A percentile compares a stretch with the other conserved stretches of the same genome.
Evolutionary conservation across 116 monocot genomes (phyloP).

Genomic region (Zostera marina): DNA sequence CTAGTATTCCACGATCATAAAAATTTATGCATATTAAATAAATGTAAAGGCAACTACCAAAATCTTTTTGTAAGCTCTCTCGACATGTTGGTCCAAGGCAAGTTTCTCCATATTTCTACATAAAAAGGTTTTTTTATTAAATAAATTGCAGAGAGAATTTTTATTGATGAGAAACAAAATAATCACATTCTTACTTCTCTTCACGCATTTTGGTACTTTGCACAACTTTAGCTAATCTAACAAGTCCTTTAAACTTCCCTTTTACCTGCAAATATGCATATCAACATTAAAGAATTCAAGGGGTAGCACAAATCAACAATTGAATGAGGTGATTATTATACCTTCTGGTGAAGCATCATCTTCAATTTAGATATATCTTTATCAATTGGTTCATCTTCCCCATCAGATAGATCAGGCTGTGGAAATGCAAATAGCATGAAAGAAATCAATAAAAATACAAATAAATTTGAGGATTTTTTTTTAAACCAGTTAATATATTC

Average conservation of each 20-base stretch:
- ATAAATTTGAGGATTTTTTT: background rate
- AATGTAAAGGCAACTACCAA: conserved; percentile 2
- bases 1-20: no score
- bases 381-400: conserved; percentile 8
- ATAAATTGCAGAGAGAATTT: background rate
- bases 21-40: background rate
- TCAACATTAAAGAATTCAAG: background rate
- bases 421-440: background rate
- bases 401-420: conserved; percentile 9
- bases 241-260: background rate
- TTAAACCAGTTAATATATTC: background rate
- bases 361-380: conserved; percentile 9
- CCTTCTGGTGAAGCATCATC: conserved; percentile 4
- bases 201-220: conserved; percentile 5
- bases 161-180: background rate
- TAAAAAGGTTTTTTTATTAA: background rate
- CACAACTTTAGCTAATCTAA: conserved; percentile 3
- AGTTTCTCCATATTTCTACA: conserved; percentile 9
- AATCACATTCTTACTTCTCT: conserved; percentile 4
- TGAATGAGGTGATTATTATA: background rate
- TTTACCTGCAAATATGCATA: conserved; percentile 2
- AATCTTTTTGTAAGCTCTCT: conserved; percentile 5
- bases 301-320: background rate
- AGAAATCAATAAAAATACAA: background rate
- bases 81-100: conserved; percentile 12